These are phyloP conservation scores for Zoysia pacifica DNA, from an alignment of 176 grass and related monocot genomes.

Conservation along the genomic window DNA sequence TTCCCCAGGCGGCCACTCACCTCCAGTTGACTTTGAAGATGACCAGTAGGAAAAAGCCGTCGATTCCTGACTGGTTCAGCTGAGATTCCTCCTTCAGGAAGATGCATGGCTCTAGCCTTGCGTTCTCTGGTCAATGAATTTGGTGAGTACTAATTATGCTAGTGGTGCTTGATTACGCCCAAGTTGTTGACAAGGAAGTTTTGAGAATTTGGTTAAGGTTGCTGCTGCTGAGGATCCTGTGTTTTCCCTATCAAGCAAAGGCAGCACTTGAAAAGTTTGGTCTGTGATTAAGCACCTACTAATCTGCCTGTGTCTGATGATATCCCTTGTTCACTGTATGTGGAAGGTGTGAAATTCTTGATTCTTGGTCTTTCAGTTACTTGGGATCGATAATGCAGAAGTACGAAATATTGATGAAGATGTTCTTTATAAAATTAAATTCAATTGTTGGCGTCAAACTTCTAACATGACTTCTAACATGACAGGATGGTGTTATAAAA, in stretches of 20 bases:
- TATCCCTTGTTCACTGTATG: not conserved
- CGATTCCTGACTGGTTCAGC: slow-evolving; percentile 34
- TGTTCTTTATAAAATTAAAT: too few relatives aligned
- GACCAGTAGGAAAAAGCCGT: slow-evolving; percentile 30
- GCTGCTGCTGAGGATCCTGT: not conserved
- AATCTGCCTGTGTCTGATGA: not conserved
- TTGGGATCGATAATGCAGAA: too few relatives aligned
- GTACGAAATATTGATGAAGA: too few relatives aligned
- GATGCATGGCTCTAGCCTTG: slow-evolving; percentile 20
- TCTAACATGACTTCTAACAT: too few relatives aligned
- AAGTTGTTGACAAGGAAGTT: slow-evolving; percentile 7
- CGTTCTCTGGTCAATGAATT: slow-evolving; percentile 26
- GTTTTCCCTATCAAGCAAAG: not conserved
- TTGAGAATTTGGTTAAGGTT: not conserved
- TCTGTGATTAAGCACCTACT: not conserved
- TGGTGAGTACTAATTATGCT: not conserved
- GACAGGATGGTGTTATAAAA: too few relatives aligned
- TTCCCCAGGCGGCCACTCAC: slow-evolving; percentile 34
- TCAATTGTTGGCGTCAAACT: too few relatives aligned
- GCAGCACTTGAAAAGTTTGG: not conserved
- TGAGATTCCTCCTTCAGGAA: slow-evolving; percentile 34
- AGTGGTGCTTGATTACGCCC: slow-evolving; percentile 25
- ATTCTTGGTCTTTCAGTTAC: too few relatives aligned
- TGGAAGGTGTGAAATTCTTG: too few relatives aligned
- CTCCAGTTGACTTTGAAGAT: slow-evolving; percentile 54